Evolutionary conservation across 768 basidiomycete genomes (phyloP).

Genomic region (Megacollybia marginata): DNA sequence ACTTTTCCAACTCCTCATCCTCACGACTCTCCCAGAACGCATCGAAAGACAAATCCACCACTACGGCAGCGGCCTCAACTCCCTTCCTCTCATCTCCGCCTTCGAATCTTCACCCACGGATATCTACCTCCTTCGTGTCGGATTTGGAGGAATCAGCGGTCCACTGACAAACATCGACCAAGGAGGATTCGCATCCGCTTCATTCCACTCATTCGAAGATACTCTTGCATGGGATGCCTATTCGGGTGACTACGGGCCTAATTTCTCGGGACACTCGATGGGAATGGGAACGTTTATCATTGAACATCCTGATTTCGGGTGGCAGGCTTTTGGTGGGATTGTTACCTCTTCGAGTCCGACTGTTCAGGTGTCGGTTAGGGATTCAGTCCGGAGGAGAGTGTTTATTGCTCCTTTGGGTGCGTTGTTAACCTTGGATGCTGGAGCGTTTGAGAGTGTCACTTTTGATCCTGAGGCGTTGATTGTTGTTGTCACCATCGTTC

Average conservation of each 20-base stretch:
- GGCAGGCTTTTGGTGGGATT: conserved; percentile 52
- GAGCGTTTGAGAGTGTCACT: conserved; percentile 37
- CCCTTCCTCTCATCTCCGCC: conserved; percentile 43
- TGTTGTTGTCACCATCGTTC: conserved; percentile 33
- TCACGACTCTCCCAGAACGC: conserved; percentile 11
- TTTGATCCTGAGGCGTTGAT: conserved; percentile 30
- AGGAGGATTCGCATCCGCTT: conserved; percentile 50
- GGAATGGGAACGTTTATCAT: conserved; percentile 37
- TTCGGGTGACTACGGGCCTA: conserved; percentile 54
- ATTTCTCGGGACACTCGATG: conserved; percentile 48
- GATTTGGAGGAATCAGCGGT: conserved; percentile 44
- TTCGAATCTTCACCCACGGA: conserved; percentile 41
- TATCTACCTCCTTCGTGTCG: conserved; percentile 43
- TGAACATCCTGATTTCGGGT: conserved; percentile 51
- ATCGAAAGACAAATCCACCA: conserved; percentile 55
- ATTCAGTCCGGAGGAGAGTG: conserved; percentile 42
- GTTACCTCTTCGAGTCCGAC: conserved; percentile 30
- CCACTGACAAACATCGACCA: conserved; percentile 51
- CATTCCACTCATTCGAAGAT: conserved; percentile 53
- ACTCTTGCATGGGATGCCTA: conserved; percentile 52
- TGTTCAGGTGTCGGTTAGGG: conserved; percentile 36
- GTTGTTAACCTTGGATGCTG: conserved; percentile 41
- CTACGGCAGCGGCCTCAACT: conserved; percentile 50
- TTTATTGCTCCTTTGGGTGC: conserved; percentile 44
- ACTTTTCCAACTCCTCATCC: too few relatives aligned